Evolutionary conservation across 2,329 filamentous ascomycete genomes (phyloP).

Genomic region (Trichoderma gracile): DNA sequence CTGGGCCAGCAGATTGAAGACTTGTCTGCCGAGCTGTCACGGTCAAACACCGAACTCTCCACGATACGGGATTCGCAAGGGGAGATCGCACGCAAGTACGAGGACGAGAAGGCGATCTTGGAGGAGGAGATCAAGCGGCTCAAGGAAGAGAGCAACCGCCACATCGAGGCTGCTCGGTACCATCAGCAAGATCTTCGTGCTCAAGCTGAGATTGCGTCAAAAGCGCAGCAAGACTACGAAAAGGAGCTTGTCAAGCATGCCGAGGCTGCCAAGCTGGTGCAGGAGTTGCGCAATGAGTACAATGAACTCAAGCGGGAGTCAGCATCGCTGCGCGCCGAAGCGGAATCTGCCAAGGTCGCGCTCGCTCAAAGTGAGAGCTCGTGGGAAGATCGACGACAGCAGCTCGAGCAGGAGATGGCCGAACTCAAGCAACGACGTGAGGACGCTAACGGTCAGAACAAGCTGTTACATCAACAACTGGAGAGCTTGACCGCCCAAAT

Average conservation of each 20-base stretch:
- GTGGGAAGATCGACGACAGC: conserved; percentile 79
- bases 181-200: conserved; percentile 90
- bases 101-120: conserved; percentile 78
- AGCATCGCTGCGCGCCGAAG: conserved; percentile 73
- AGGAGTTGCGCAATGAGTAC: conserved; percentile 74
- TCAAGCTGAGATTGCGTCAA: conserved; percentile 89
- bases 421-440: conserved; percentile 79
- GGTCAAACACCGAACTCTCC: conserved; percentile 79
- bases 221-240: conserved; percentile 94
- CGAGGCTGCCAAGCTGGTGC: conserved; percentile 84
- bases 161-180: conserved; percentile 75
- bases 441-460: conserved; percentile 86
- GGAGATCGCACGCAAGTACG: conserved; percentile 67
- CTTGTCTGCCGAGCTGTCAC: conserved; percentile 76
- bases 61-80: conserved; percentile 77
- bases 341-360: conserved; percentile 79
- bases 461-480: conserved; percentile 83
- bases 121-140: conserved; percentile 78
- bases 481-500: conserved; percentile 83
- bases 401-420: conserved; percentile 78
- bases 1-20: conserved; percentile 82
- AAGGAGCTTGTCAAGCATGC: conserved; percentile 92
- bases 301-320: conserved; percentile 80
- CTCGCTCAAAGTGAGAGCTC: conserved; percentile 80
- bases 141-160: conserved; percentile 79